Evolutionary conservation across 768 basidiomycete genomes (phyloP).

Genomic region (Cyathus striatus): DNA sequence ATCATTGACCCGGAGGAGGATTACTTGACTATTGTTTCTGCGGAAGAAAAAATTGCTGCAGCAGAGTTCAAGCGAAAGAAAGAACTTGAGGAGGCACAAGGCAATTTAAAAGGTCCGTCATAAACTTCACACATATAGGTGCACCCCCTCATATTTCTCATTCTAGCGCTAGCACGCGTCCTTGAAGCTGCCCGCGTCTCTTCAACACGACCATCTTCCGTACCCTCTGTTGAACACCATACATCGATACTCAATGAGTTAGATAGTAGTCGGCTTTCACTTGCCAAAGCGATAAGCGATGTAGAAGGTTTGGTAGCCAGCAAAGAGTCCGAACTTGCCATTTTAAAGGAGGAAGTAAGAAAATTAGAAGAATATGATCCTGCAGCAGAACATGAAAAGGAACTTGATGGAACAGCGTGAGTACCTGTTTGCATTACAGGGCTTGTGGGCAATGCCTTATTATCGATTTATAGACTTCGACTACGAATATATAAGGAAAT

Average conservation of each 20-base stretch:
- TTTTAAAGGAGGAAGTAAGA: slow-evolving; percentile 59
- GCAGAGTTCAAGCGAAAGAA: slow-evolving; percentile 56
- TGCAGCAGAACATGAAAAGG: slow-evolving; percentile 62
- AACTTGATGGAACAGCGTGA: slow-evolving; percentile 66
- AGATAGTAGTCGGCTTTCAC: slow-evolving; percentile 55
- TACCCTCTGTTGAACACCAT: slow-evolving; percentile 66
- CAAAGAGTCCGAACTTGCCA: slow-evolving; percentile 66
- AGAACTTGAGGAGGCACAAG: slow-evolving; percentile 63
- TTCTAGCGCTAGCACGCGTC: slow-evolving; percentile 55
- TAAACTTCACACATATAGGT: no score
- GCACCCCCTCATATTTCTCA: no score
- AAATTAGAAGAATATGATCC: slow-evolving; percentile 66
- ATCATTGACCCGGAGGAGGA: slow-evolving; percentile 80
- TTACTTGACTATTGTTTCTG: slow-evolving; percentile 67
- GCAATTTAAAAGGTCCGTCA: slow-evolving; percentile 53
- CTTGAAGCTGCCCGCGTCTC: slow-evolving; percentile 70
- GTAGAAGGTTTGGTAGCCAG: slow-evolving; percentile 58
- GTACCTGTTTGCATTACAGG: slow-evolving; percentile 19
- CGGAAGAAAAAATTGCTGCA: slow-evolving; percentile 63
- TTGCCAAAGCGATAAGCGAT: slow-evolving; percentile 74
- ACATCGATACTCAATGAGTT: slow-evolving; percentile 57
- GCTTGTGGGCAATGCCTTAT: not conserved
- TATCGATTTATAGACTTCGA: slow-evolving; percentile 43
- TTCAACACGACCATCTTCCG: slow-evolving; percentile 60
- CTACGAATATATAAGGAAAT: slow-evolving; percentile 65